These are phyloP conservation scores for Diaporthe helianthi DNA, from an alignment of 2,329 filamentous ascomycete species.

Conservation along the genomic window DNA sequence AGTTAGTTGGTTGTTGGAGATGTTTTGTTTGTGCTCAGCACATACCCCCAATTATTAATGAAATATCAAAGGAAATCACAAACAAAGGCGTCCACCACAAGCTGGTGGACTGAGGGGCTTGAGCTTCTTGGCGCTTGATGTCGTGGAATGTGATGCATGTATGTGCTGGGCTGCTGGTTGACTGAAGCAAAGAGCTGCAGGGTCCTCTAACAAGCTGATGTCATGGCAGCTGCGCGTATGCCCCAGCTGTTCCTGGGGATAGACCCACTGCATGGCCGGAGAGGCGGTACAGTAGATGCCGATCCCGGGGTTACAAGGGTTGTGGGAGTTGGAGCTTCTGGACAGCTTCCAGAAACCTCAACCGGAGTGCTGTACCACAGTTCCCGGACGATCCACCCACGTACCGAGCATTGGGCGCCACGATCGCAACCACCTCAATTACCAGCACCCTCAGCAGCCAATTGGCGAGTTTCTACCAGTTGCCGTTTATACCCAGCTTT, in stretches of 20 bases:
- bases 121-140: conserved; percentile 9
- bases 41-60: background rate
- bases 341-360: conserved; percentile 33
- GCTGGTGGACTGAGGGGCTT: conserved; percentile 8
- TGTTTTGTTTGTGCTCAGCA: background rate
- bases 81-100: background rate
- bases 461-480: background rate
- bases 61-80: background rate
- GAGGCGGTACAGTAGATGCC: conserved; percentile 14
- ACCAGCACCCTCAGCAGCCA: background rate
- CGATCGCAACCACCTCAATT: conserved; percentile 4
- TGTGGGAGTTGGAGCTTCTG: conserved; percentile 21
- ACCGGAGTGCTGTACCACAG: background rate
- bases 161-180: background rate
- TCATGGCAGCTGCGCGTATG: background rate
- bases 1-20: background rate
- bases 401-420: background rate
- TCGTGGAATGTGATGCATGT: conserved; percentile 14
- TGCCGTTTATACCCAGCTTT: background rate
- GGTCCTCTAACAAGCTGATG: conserved; percentile 19
- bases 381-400: conserved; percentile 9
- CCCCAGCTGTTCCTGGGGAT: background rate
- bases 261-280: conserved; percentile 20
- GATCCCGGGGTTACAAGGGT: conserved; percentile 28
- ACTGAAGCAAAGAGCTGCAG: conserved; percentile 26